Evolutionary conservation across 768 basidiomycete genomes (phyloP), one percentile per base, ranked within the genome.

Genomic region (Boletellus emodensis): DNA sequence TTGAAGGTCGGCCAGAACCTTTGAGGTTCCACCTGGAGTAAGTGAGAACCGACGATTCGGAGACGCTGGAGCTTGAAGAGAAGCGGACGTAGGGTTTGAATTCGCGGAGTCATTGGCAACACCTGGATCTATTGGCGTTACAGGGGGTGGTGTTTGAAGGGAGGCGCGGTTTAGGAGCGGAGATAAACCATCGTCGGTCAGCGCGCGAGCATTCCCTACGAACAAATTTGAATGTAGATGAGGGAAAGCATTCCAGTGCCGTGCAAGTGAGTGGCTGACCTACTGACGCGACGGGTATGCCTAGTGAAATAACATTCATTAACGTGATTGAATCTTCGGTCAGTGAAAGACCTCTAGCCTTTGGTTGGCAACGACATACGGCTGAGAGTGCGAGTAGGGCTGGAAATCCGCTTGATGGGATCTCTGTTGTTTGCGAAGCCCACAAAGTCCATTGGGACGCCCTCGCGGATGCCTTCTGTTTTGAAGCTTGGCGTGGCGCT

Each of bases 1-100:
- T 65, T 94, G 92, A 18, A 94, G 77, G 66, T 92, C 90, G 2
- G 88, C 88, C 48, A 94, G 74, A 22, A 94, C 92, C 61, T 88
- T 91, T 14, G 91, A 91, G 10, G 90, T 93, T 8, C 85, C 87
- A 2, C 84, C 86, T 1, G 87, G 85, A 13, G 84, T 82, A 40
- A 88, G 72, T 4, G 87, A 79, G 43, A 71, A 76, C 10, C 78
- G 66, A 42, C 84, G 78, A 9, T 75, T 78, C n/a, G 85, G 73
- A 17, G 74, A 75, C 10, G 64, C 50, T 9, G 72, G 79, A 6
- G 77, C 75, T 47, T 71, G 74, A 1, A 78, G 68, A 4, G 72
- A 61, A 26, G 72, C 57, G 24, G 62, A 51, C 8, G 76, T 73
- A 20, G 72, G 65, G 17, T 71, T 67, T 9, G 69, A 60, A 15